A percentile compares a stretch with the other conserved stretches of the same genome.
Evolutionary conservation across 208 protist genomes (phyloP).

Genomic region (Kentomonas sorsogonicus): DNA sequence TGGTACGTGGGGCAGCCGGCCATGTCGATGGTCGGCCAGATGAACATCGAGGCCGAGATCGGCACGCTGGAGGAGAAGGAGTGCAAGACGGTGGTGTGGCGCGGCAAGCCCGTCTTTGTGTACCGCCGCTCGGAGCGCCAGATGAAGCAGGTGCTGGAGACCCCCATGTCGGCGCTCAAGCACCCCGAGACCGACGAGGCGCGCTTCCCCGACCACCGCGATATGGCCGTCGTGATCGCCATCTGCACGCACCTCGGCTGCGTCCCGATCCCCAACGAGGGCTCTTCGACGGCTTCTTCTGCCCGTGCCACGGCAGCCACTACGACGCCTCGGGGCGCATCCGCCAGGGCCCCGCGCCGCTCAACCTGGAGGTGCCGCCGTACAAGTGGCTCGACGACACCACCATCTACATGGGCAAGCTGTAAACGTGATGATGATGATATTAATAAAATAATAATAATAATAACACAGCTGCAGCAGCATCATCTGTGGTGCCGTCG

Average conservation of each 20-base stretch:
- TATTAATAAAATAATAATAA: slow-evolving; percentile 4
- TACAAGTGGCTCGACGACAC: slow-evolving; percentile 94
- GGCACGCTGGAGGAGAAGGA: slow-evolving; percentile 85
- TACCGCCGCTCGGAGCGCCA: slow-evolving; percentile 93
- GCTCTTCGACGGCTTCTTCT: slow-evolving; percentile 97
- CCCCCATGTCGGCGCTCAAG: slow-evolving; percentile 84
- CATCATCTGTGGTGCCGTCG: background rate
- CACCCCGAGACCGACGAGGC: slow-evolving; percentile 94
- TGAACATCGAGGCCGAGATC: slow-evolving; percentile 97
- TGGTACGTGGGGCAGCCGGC: slow-evolving; percentile 86
- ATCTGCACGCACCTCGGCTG: slow-evolving; percentile 99
- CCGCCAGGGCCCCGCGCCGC: slow-evolving; percentile 96
- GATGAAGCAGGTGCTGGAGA: slow-evolving; percentile 84
- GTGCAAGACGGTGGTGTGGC: slow-evolving; percentile 96
- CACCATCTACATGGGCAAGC: slow-evolving; percentile 94
- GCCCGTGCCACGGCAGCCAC: slow-evolving; percentile 98
- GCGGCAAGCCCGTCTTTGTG: slow-evolving; percentile 98
- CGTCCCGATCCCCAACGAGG: slow-evolving; percentile 95
- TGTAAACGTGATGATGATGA: slow-evolving; percentile 22
- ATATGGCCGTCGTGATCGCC: slow-evolving; percentile 95
- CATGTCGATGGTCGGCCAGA: slow-evolving; percentile 93
- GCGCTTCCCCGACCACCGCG: slow-evolving; percentile 81
- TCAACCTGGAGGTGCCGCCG: slow-evolving; percentile 97
- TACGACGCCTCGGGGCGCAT: slow-evolving; percentile 98
- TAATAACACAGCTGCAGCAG: background rate